phyloP scores from a whole-genome alignment of 495 filamentous ascomycete genomes.

The Articulospora tetracladia region DNA sequence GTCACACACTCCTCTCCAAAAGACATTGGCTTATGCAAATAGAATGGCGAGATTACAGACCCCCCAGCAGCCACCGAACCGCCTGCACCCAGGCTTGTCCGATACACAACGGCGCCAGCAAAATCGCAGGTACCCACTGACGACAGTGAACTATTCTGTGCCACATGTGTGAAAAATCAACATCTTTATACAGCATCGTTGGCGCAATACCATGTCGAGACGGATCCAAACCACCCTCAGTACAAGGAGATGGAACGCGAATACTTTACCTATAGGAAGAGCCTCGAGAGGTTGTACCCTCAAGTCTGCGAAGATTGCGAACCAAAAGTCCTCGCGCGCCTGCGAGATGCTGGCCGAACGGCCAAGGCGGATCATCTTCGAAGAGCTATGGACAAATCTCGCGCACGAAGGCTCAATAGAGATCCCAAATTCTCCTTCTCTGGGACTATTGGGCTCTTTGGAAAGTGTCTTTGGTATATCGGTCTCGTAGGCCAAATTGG shows the following conservation, averaged over 20 bases:
- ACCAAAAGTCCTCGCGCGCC: conserved; percentile 57
- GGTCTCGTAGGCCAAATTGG: conserved; percentile 46
- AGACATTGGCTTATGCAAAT: conserved; percentile 15
- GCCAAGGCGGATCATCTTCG: conserved; percentile 76
- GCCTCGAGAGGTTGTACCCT: conserved; percentile 74
- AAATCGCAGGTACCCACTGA: conserved; percentile 25
- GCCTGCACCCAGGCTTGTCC: conserved; percentile 34
- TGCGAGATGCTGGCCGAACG: conserved; percentile 66
- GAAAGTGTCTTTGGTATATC: conserved; percentile 48
- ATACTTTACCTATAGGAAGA: conserved; percentile 55
- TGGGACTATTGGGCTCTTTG: conserved; percentile 35
- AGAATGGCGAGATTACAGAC: conserved; percentile 85
- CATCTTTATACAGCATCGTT: conserved; percentile 64
- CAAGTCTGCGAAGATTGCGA: conserved; percentile 79
- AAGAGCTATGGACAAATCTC: conserved; percentile 65
- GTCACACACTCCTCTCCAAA: conserved; percentile 12
- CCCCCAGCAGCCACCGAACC: conserved; percentile 57
- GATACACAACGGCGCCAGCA: conserved; percentile 31
- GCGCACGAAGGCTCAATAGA: conserved; percentile 34
- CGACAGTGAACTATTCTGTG: conserved; percentile 64
- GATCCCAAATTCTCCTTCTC: conserved; percentile 39
- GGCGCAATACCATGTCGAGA: conserved; percentile 54
- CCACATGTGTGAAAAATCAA: conserved; percentile 77
- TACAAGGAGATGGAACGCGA: conserved; percentile 49
- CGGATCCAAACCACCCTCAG: conserved; percentile 49